Conservation (phyloP, 2,329 filamentous ascomycete species). For the Penicillium sp. region DNA sequence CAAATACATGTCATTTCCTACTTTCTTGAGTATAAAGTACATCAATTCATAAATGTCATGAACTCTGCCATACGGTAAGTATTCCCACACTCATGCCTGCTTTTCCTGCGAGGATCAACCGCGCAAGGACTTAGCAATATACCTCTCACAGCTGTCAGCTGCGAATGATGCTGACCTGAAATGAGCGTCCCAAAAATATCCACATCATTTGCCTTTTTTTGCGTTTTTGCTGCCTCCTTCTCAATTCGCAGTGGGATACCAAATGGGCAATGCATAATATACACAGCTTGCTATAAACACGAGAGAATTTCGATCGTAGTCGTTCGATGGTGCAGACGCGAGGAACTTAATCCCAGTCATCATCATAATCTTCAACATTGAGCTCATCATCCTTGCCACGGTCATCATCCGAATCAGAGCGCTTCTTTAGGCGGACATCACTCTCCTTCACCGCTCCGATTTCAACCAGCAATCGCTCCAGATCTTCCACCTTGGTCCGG, state of each 20-base stretch:
- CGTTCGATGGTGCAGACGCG: conserved; percentile 1
- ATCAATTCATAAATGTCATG: background rate
- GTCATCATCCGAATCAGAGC: conserved; percentile 58
- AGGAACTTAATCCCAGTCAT: conserved; percentile 58
- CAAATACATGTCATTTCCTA: background rate
- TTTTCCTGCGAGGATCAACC: background rate
- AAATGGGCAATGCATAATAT: conserved; percentile 19
- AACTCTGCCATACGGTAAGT: background rate
- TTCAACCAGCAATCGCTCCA: conserved; percentile 80
- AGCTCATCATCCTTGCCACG: conserved; percentile 55
- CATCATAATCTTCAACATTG: conserved; percentile 52
- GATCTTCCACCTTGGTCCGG: conserved; percentile 68
- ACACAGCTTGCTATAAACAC: conserved; percentile 22
- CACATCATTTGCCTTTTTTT: background rate
- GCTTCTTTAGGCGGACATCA: conserved; percentile 71
- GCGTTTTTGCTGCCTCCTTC: conserved; percentile 1
- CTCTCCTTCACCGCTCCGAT: conserved; percentile 76
- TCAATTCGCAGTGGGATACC: background rate
- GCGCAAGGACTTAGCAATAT: background rate
- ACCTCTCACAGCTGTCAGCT: background rate
- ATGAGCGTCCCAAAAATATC: background rate
- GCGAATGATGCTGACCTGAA: background rate
- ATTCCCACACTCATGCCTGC: background rate
- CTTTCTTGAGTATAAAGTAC: background rate
- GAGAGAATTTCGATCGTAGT: conserved; percentile 12